Percentiles rank a stretch among this genome's conserved stretches.
phyloP scores from a whole-genome alignment of 2,329 filamentous ascomycete genomes.

The Sclerotinia sclerotiorum region DNA sequence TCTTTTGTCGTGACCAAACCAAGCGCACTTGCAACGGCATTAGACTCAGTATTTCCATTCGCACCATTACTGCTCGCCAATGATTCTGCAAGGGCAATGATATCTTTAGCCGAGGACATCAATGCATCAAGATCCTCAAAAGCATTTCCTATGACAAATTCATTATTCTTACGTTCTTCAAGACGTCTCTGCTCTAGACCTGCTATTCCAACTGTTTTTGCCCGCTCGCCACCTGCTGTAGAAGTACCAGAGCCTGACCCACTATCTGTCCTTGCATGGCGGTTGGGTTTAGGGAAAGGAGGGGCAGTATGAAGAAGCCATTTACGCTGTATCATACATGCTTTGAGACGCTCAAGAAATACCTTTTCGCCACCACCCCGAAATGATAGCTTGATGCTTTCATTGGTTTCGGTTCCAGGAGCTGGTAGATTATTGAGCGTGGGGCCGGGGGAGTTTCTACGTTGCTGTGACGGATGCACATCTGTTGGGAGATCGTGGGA shows the following conservation, averaged over 20 bases:
- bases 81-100: conserved; percentile 86
- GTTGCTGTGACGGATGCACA: conserved; percentile 46
- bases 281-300: conserved; percentile 68
- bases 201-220: conserved; percentile 81
- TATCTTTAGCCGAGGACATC: conserved; percentile 96
- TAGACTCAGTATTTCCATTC: conserved; percentile 67
- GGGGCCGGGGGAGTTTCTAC: conserved; percentile 78
- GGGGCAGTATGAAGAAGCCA: conserved; percentile 92
- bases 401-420: conserved; percentile 56
- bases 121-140: conserved; percentile 96
- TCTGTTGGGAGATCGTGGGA: conserved; percentile 50
- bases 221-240: conserved; percentile 41
- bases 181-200: conserved; percentile 84
- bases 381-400: conserved; percentile 89
- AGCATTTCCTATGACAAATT: conserved; percentile 85
- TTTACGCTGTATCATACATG: conserved; percentile 86
- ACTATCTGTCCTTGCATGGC: conserved; percentile 42
- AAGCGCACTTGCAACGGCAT: conserved; percentile 72
- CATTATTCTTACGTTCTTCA: conserved; percentile 87
- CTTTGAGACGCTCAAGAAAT: conserved; percentile 85
- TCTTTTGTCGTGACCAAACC: conserved; percentile 94
- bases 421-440: conserved; percentile 47
- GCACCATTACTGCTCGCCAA: conserved; percentile 65
- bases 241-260: conserved; percentile 38
- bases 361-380: conserved; percentile 84